Evolutionary conservation across 2,329 filamentous ascomycete species (phyloP).

Genomic region (Xylariaceae sp.): DNA sequence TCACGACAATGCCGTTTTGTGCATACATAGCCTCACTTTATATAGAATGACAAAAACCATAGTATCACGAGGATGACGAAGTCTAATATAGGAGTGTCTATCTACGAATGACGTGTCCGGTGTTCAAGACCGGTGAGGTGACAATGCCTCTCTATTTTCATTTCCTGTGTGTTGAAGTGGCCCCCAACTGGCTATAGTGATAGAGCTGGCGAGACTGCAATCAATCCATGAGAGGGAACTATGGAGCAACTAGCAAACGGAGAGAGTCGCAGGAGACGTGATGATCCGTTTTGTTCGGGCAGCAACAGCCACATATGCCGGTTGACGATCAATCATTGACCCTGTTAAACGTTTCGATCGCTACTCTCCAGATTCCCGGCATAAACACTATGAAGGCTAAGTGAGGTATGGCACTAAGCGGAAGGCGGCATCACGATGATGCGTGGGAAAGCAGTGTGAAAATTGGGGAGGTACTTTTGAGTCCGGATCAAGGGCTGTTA

Average conservation of each 20-base stretch:
- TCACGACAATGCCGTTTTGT: too few relatives aligned
- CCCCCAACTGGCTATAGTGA: too few relatives aligned
- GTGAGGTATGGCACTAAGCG: neutral
- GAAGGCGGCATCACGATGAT: neutral
- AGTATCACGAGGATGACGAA: too few relatives aligned
- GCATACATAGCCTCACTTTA: neutral
- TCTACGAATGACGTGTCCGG: conserved; percentile 7
- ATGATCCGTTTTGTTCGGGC: conserved; percentile 35
- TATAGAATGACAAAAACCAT: neutral
- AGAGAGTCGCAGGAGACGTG: conserved; percentile 18
- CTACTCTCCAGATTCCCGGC: conserved; percentile 15
- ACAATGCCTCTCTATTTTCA: too few relatives aligned
- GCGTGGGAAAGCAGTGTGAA: too few relatives aligned
- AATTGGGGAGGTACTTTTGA: too few relatives aligned
- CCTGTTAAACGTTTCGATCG: conserved; percentile 21
- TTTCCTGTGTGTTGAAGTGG: too few relatives aligned
- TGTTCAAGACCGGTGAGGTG: too few relatives aligned
- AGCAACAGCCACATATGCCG: conserved; percentile 36
- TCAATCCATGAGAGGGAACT: too few relatives aligned
- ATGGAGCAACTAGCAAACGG: conserved; percentile 28
- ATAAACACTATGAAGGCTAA: too few relatives aligned
- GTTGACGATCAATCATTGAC: conserved; percentile 27
- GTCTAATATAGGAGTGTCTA: conserved; percentile 4
- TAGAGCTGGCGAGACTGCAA: too few relatives aligned
- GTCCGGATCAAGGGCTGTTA: too few relatives aligned